Conservation (phyloP, 164 flowering plant species). For the Hamamelis virginiana region DNA sequence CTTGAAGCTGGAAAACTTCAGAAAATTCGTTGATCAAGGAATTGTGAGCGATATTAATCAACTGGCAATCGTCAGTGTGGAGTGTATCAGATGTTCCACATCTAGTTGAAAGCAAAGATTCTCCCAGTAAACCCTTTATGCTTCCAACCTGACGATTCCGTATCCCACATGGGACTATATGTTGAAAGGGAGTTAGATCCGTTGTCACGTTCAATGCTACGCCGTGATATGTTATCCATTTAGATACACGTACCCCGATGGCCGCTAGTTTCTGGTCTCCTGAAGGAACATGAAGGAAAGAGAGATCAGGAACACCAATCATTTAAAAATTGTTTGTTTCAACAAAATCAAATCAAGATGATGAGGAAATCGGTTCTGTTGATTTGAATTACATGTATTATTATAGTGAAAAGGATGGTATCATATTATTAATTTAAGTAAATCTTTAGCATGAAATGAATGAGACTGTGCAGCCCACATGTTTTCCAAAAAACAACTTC, state of each 20-base stretch:
- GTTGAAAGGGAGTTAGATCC: constrained; percentile 67
- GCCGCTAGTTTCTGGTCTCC: constrained; percentile 91
- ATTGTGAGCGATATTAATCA: constrained; percentile 49
- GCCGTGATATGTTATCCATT: constrained; percentile 89
- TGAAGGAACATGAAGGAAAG: constrained; percentile 23
- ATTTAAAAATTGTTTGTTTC: background rate
- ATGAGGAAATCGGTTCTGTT: no score
- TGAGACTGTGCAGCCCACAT: no score
- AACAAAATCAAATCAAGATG: no score
- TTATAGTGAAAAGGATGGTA: no score
- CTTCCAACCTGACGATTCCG: constrained; percentile 73
- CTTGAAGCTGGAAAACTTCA: constrained; percentile 70
- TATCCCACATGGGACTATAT: constrained; percentile 92
- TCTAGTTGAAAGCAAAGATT: constrained; percentile 14
- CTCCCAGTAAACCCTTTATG: constrained; percentile 49
- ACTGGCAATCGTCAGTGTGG: constrained; percentile 26
- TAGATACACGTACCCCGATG: constrained; percentile 75
- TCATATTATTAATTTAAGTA: no score
- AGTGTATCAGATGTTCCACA: background rate
- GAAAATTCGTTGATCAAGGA: constrained; percentile 70
- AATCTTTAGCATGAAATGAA: no score
- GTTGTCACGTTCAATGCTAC: constrained; percentile 84
- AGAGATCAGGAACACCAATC: constrained; percentile 1
- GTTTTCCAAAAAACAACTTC: no score
- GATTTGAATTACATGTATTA: no score